phyloP scores from a whole-genome alignment of 768 basidiomycete genomes.

The Rhodotorula kratochvilovae region DNA sequence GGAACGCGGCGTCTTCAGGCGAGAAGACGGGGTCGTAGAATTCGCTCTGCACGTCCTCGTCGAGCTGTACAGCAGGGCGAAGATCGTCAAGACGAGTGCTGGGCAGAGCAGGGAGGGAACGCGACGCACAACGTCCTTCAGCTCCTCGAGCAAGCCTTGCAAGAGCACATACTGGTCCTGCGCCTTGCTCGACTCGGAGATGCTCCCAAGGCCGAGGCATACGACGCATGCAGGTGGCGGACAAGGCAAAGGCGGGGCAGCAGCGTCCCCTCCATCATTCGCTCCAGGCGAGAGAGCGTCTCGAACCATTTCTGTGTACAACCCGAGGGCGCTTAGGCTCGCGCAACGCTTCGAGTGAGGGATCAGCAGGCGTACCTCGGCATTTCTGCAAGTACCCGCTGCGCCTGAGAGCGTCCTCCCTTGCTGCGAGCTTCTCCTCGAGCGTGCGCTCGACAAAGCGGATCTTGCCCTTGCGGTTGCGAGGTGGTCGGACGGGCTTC shows the following conservation, averaged over 20 bases:
- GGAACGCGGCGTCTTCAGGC: conserved; percentile 19
- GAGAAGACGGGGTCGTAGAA: conserved; percentile 37
- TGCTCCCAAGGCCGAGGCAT: conserved; percentile 36
- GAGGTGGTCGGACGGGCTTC: conserved; percentile 9
- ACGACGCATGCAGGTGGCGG: conserved; percentile 16
- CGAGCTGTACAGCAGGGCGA: neutral
- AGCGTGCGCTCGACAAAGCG: conserved; percentile 22
- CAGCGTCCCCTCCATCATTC: no score
- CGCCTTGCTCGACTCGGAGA: conserved; percentile 32
- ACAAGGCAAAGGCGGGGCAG: neutral
- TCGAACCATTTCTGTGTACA: conserved; percentile 6
- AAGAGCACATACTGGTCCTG: conserved; percentile 38
- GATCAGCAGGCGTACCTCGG: neutral
- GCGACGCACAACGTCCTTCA: conserved; percentile 5
- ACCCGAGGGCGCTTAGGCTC: neutral
- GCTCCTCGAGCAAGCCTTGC: conserved; percentile 17
- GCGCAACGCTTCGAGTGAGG: no score
- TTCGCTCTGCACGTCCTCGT: neutral
- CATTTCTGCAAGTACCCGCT: conserved; percentile 14
- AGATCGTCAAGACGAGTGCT: no score
- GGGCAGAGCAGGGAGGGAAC: neutral
- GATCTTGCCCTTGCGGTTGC: conserved; percentile 27
- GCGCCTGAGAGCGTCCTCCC: neutral
- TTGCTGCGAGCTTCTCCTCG: conserved; percentile 12
- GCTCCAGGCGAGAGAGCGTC: neutral